Evolutionary conservation across 345 rosid species (phyloP).

Genomic region (Populus ilicifolia): DNA sequence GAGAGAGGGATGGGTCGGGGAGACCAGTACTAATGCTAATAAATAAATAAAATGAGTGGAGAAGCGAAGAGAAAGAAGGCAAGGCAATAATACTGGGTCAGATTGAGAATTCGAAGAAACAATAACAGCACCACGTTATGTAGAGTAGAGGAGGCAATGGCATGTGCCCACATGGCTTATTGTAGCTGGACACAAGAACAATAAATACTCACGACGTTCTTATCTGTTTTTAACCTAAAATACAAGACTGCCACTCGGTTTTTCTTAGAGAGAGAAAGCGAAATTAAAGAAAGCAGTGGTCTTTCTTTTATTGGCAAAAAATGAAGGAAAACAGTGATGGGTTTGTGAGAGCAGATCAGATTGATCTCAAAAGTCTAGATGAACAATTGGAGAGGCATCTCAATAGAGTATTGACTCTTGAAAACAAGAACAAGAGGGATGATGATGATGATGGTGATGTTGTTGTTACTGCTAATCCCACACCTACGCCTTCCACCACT

Average conservation of each 20-base stretch:
- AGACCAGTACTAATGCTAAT: not conserved
- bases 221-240: not conserved
- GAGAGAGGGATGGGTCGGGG: not conserved
- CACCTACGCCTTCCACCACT: slow-evolving; percentile 11
- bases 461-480: slow-evolving; percentile 9
- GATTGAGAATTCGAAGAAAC: not conserved
- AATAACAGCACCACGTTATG: slow-evolving; percentile 9
- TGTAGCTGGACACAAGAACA: slow-evolving; percentile 5
- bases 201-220: not conserved
- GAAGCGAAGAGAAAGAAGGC: not conserved
- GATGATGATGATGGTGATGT: slow-evolving; percentile 20
- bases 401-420: slow-evolving; percentile 62
- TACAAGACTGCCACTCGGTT: not conserved
- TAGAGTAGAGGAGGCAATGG: slow-evolving; percentile 15
- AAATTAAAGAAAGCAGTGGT: not conserved
- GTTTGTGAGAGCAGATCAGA: slow-evolving; percentile 93
- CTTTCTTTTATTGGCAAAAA: not conserved
- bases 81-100: not conserved
- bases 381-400: slow-evolving; percentile 90
- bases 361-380: slow-evolving; percentile 92
- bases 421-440: slow-evolving; percentile 45
- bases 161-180: slow-evolving; percentile 26
- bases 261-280: not conserved
- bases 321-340: slow-evolving; percentile 77
- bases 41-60: not conserved